Percentiles rank a stretch among this genome's conserved stretches.
Evolutionary conservation across 768 basidiomycete genomes (phyloP).

Genomic region (Pulveroboletus sp.): DNA sequence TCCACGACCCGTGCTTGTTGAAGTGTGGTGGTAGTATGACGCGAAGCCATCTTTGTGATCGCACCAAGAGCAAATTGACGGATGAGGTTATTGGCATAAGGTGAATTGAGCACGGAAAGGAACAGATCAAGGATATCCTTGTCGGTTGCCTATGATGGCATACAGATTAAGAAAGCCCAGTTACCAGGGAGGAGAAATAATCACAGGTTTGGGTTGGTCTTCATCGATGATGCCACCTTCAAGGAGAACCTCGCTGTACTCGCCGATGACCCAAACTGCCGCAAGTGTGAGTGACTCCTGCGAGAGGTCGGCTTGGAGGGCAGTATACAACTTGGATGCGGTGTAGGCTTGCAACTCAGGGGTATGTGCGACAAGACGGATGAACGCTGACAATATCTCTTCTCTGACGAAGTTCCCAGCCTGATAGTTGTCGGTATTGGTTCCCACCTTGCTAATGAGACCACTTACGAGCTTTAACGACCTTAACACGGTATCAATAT

Average conservation of each 20-base stretch:
- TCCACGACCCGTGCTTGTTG: constrained; percentile 80
- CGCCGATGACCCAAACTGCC: constrained; percentile 93
- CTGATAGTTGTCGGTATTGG: constrained; percentile 35
- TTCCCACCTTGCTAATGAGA: neutral
- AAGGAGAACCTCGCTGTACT: constrained; percentile 88
- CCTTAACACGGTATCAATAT: constrained; percentile 94
- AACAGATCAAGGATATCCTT: constrained; percentile 83
- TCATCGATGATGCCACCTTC: constrained; percentile 81
- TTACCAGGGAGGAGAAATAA: constrained; percentile 12
- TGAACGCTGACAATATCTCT: constrained; percentile 91
- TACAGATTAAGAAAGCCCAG: neutral
- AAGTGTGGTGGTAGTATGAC: constrained; percentile 56
- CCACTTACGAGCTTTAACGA: constrained; percentile 79
- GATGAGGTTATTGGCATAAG: constrained; percentile 86
- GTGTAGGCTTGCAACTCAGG: constrained; percentile 96
- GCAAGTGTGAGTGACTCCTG: constrained; percentile 94
- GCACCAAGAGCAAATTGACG: constrained; percentile 91
- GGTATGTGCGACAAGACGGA: constrained; percentile 93
- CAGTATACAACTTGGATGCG: constrained; percentile 82
- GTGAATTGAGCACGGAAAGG: constrained; percentile 83
- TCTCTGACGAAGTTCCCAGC: constrained; percentile 98
- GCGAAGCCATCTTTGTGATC: constrained; percentile 84
- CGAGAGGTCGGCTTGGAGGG: constrained; percentile 86
- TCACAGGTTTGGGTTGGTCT: constrained; percentile 65
- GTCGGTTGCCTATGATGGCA: constrained; percentile 56